Evolutionary conservation across 345 rosid species (phyloP).

Genomic region (Brassica cretica): DNA sequence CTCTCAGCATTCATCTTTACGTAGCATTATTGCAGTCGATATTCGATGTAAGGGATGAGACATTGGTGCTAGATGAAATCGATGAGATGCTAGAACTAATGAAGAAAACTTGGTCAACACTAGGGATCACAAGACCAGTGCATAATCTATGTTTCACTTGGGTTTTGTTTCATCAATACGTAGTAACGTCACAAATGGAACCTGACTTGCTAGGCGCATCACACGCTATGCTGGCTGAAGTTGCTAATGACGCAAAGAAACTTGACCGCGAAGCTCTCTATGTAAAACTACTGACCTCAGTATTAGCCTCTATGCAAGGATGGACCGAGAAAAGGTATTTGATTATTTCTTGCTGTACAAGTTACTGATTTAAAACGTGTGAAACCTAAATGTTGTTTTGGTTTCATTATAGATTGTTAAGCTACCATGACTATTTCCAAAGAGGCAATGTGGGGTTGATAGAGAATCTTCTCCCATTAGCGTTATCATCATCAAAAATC

Average conservation of each 20-base stretch:
- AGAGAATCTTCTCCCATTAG: constrained; percentile 72
- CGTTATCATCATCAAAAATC: constrained; percentile 62
- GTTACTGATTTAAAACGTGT: not conserved
- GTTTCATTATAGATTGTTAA: constrained; percentile 43
- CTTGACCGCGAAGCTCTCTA: constrained; percentile 63
- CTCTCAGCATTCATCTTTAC: constrained; percentile 75
- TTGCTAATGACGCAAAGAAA: constrained; percentile 71
- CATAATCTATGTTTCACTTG: constrained; percentile 85
- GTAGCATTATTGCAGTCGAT: constrained; percentile 61
- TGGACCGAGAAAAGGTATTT: constrained; percentile 75
- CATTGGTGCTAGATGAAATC: constrained; percentile 79
- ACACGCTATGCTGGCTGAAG: constrained; percentile 72
- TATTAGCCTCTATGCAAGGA: constrained; percentile 67
- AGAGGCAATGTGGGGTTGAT: constrained; percentile 56
- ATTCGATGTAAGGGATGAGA: constrained; percentile 78
- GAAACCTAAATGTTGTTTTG: not conserved
- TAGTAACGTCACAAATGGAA: constrained; percentile 60
- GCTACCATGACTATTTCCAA: constrained; percentile 72
- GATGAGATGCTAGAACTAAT: constrained; percentile 85
- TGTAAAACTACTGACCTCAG: constrained; percentile 58
- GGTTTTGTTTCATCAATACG: constrained; percentile 87
- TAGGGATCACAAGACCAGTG: constrained; percentile 65
- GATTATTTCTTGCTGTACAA: not conserved
- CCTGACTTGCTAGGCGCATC: constrained; percentile 78
- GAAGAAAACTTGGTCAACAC: constrained; percentile 88